Base-by-base conservation (phyloP, 257 asterid species). In the Leonotis leonurus region DNA sequence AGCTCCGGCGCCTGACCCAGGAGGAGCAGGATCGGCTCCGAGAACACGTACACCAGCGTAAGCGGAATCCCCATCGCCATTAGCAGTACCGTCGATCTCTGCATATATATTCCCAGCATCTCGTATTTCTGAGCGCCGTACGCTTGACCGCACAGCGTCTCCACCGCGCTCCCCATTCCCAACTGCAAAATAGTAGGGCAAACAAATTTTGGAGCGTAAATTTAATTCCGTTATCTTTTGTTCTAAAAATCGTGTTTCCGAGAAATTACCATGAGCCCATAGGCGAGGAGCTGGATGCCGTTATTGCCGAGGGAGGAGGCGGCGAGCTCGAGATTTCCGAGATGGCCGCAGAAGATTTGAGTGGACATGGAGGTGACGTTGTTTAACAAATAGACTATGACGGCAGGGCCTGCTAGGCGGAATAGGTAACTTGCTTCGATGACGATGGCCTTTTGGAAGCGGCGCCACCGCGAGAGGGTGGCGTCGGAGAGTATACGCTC, bases 111-210 rank as follows among this genome's bases (percentile, higher is more conserved):
- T 29, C 94, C 94, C 0, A 85, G 77, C 90, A 83, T 80, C 1
- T 75, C 78, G 44, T 64, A 69, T 43, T 53, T 60, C 11, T 77
- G 69, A 0, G 94, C 89, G 14, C 94, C 89, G 41, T 58, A 83
- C 4, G 94, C 94, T 55, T 85, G 94, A 14, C 90, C 88, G 10
- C 94, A 85, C 2, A 85, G 58, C 11, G 94, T 85, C 56, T 85
- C 94, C n/a, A 85, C 90, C 0, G 90, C 94, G 54, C 94, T 85
- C 13, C 94, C 94, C 94, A 85, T 85, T 9, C 94, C 90, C 0
- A 81, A 65, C 88, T 84, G 78, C 60, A 11, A n/a, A n/a, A n/a
- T n/a, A n/a, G n/a, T n/a, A n/a, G n/a, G n/a, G n/a, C n/a, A n/a
- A n/a, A n/a, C n/a, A 3, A 17, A 44, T 33, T 12, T 30, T 9